Percentiles rank a stretch among this genome's conserved stretches.
Evolutionary conservation across 768 basidiomycete species (phyloP).

Genomic region (Tulasnella sp.): DNA sequence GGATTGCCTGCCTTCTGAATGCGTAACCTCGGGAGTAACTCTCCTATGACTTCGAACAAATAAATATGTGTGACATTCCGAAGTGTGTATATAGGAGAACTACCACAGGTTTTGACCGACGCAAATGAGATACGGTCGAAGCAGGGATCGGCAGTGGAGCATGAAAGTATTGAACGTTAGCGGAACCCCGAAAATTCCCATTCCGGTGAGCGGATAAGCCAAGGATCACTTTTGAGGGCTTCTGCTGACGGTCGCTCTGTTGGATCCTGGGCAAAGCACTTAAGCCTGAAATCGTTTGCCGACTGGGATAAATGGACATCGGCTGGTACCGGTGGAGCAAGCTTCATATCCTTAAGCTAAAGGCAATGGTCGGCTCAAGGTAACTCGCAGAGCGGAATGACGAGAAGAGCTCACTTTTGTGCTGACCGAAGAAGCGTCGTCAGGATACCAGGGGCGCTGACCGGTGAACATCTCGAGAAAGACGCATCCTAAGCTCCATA

Average conservation of each 20-base stretch:
- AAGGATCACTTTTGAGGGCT: slow-evolving; percentile 69
- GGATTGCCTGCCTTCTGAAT: no score
- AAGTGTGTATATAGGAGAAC: no score
- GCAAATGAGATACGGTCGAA: no score
- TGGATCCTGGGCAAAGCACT: slow-evolving; percentile 89
- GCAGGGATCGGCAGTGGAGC: no score
- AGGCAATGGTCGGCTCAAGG: neutral
- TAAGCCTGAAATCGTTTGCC: slow-evolving; percentile 75
- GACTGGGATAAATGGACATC: slow-evolving; percentile 62
- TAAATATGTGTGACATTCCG: no score
- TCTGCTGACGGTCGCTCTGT: slow-evolving; percentile 69
- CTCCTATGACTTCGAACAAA: no score
- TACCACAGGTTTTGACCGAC: no score
- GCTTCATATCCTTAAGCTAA: slow-evolving; percentile 73
- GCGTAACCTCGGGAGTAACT: no score
- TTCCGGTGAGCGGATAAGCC: slow-evolving; percentile 55
- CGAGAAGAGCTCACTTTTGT: slow-evolving; percentile 53
- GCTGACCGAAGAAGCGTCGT: slow-evolving; percentile 86
- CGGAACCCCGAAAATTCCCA: slow-evolving; percentile 65
- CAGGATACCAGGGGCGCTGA: slow-evolving; percentile 84
- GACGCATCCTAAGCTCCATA: slow-evolving; percentile 98
- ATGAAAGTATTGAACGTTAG: slow-evolving; percentile 27
- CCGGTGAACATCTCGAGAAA: slow-evolving; percentile 99
- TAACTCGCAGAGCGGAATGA: neutral
- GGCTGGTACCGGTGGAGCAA: slow-evolving; percentile 83